A percentile compares a stretch with the other conserved stretches of the same genome.
Conservation (phyloP, 441 rosid genomes). For the Pelargonium cotyledonis region DNA sequence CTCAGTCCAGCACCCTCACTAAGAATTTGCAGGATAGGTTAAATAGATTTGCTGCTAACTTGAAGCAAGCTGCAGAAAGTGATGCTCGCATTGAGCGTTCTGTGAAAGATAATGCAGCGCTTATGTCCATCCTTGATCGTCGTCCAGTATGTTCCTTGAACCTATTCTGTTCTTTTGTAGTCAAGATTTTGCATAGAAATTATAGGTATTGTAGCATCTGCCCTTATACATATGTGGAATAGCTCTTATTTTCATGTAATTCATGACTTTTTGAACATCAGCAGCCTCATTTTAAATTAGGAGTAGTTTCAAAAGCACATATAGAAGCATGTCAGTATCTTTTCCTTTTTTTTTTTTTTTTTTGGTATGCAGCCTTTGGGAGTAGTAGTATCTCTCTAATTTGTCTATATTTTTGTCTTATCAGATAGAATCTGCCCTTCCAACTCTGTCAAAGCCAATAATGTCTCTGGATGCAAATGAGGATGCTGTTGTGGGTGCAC, state of each 20-base stretch:
- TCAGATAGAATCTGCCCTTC: conserved; percentile 94
- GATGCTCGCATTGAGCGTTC: conserved; percentile 89
- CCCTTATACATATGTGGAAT: too few relatives aligned
- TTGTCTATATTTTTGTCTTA: conserved; percentile 18
- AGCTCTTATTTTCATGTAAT: too few relatives aligned
- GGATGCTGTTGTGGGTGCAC: conserved; percentile 83
- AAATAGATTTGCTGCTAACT: conserved; percentile 78
- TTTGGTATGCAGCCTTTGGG: background rate
- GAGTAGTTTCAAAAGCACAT: too few relatives aligned
- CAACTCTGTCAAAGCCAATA: conserved; percentile 77
- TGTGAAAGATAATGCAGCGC: conserved; percentile 61
- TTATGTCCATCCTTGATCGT: conserved; percentile 84
- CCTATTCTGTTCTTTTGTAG: background rate
- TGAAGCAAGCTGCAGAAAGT: conserved; percentile 96
- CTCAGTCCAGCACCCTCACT: conserved; percentile 89
- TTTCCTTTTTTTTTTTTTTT: background rate
- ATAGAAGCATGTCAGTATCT: too few relatives aligned
- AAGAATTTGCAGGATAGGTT: conserved; percentile 91
- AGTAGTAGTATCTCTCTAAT: conserved; percentile 8
- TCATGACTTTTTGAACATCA: too few relatives aligned
- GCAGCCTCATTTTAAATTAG: too few relatives aligned
- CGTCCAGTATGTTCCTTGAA: conserved; percentile 56
- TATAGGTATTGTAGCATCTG: too few relatives aligned
- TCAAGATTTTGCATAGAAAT: too few relatives aligned
- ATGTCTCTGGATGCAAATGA: conserved; percentile 96